Base-by-base conservation (phyloP, 768 basidiomycete genomes). In the Boletus sensibilis region DNA sequence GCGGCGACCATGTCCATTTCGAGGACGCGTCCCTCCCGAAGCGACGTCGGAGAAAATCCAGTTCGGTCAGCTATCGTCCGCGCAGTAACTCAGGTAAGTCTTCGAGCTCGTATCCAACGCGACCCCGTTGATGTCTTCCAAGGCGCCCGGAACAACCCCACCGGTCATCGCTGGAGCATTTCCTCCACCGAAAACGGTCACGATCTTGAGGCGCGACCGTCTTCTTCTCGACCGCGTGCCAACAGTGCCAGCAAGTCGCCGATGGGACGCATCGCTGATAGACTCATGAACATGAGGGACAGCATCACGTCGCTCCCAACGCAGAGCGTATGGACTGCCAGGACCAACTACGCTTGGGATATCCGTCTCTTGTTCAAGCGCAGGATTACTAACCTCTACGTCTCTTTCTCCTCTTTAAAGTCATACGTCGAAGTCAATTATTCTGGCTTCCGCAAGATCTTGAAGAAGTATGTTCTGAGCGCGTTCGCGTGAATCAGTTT, bases 361-460 rank as follows among this genome's bases (percentile, higher is more conserved):
- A 82, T 86, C 6, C 84, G 92, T 18, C 77, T 95, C 29, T 75
- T 94, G 23, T 94, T 89, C 80, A 98, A 98, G 75, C 85, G 94
- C 41, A 79, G 88, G 59, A 92, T 98, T 50, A 90, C 92, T 0
- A 85, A 79, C 45, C 79, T 94, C 12, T 97, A 90, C 70, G 83
- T 94, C 42, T 79, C 85, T 7, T 79, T 87, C 44, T 86, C 86
- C 14, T 85, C 86, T 29, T 79, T 98, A 54, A 83, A 81, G 69
- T 89, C 92, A 7, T 99, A 93, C 61, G 85, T 93, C 53, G 93
- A 98, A 65, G 76, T 97, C 55, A 98, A 98, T 70, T 82, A 92
- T 68, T 90, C 92, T 0, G 96, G 94, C 1, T 93, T 98, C 74
- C 83, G 92, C 63, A 98, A 98, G 78, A 94, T 96, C 37, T 70